Conservation (phyloP, 2,329 filamentous ascomycete species). For the Xylariaceae sp. region DNA sequence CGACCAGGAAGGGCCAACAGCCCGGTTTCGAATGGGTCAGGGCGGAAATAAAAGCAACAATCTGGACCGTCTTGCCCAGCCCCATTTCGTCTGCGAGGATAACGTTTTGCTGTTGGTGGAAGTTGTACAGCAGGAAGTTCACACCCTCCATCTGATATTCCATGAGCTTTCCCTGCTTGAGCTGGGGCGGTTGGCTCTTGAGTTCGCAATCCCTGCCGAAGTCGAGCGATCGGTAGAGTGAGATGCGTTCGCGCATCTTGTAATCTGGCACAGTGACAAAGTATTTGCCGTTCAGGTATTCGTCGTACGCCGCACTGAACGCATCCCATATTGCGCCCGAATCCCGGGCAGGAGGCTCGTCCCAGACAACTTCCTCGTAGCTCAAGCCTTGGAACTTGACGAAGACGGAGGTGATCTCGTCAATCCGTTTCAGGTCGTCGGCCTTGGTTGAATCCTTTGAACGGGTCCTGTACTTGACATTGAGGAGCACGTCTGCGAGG, state of each 20-base stretch:
- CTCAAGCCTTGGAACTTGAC: conserved; percentile 91
- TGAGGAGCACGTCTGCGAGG: conserved; percentile 81
- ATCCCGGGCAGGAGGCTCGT: conserved; percentile 65
- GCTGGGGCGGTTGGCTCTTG: conserved; percentile 63
- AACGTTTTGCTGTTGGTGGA: conserved; percentile 73
- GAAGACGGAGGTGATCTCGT: conserved; percentile 65
- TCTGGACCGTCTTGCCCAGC: conserved; percentile 92
- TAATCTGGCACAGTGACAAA: conserved; percentile 52
- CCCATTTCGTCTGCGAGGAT: conserved; percentile 98
- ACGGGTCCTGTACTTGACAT: conserved; percentile 58
- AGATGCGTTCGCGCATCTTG: conserved; percentile 62
- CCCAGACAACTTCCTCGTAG: conserved; percentile 91
- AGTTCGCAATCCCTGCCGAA: conserved; percentile 65
- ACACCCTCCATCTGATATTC: conserved; percentile 87
- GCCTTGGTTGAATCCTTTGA: conserved; percentile 54
- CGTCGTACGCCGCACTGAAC: conserved; percentile 77
- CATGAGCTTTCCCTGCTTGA: conserved; percentile 81
- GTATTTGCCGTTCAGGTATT: conserved; percentile 76
- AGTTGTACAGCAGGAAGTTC: conserved; percentile 93
- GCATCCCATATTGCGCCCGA: conserved; percentile 65
- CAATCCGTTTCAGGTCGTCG: conserved; percentile 65
- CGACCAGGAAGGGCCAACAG: conserved; percentile 88
- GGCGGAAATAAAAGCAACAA: conserved; percentile 74
- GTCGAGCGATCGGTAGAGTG: conserved; percentile 56
- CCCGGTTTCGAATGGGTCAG: conserved; percentile 61